Conservation (phyloP, 2,329 filamentous ascomycete species). For the Botrytis hyacinthi region DNA sequence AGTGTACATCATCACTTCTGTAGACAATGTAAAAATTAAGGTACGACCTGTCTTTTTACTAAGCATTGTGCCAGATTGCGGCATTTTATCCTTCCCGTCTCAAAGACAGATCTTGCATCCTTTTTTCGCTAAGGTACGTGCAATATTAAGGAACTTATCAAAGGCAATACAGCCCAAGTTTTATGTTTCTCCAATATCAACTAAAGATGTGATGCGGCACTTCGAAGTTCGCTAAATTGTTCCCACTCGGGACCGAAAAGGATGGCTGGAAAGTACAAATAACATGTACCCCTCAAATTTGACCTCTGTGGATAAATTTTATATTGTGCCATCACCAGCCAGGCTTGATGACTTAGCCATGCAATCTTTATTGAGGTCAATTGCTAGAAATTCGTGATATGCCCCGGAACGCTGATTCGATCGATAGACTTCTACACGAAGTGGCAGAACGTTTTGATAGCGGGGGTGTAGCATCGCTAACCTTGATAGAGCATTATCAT, state of each 20-base stretch:
- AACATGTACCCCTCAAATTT: no score
- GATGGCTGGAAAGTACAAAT: not conserved
- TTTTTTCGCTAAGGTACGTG: not conserved
- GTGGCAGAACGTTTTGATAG: not conserved
- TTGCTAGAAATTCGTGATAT: not conserved
- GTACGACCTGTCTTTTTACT: not conserved
- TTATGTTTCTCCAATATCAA: not conserved
- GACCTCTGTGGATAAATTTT: not conserved
- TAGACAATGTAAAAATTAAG: not conserved
- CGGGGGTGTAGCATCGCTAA: not conserved
- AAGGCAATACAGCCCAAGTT: not conserved
- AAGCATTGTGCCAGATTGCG: not conserved
- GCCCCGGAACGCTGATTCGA: not conserved
- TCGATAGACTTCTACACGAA: not conserved
- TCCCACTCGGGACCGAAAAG: not conserved
- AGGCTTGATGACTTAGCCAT: not conserved
- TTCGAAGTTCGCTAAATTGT: not conserved
- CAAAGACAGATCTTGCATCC: not conserved
- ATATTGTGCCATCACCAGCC: accelerated
- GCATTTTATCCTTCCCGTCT: not conserved
- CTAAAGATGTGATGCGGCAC: not conserved
- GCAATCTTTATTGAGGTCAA: not conserved
- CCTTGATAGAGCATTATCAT: not conserved
- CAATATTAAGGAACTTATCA: not conserved
- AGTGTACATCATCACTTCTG: not conserved